Evolutionary conservation across 148 eudicot genomes (phyloP), one percentile per base, ranked within the genome.

Genomic region (Dianthus caryophyllus): DNA sequence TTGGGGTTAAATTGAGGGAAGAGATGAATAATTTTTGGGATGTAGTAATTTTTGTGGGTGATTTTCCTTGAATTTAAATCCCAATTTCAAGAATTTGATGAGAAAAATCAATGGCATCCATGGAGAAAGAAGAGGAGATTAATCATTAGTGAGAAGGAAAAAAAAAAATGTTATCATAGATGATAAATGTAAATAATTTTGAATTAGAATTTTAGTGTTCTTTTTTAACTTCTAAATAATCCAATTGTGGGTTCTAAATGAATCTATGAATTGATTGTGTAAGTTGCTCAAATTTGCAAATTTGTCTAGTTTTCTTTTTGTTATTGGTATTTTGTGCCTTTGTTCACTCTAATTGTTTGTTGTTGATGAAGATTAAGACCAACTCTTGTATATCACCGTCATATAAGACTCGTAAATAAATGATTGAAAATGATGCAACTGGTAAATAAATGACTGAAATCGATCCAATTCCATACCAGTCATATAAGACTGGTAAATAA

Each of bases 91-190:
- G 72, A 68, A 39, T 10, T 57, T 31, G 63, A 31, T 56, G 67
- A n/a, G 55, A 17, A 2, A 47, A 16, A 30, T 30, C 39, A 58
- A 48, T 70, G 66, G 80, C 66, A 65, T 85, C 83, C 83, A 72
- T 72, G 76, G 75, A 75, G 70, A 33, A 33, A 33, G 73, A 81
- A 73, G 77, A 77, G 67, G 71, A 68, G 38, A 31, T 51, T 53
- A n/a, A 36, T 63, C 20, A 62, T 20, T 33, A 57, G 76, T 71
- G 30, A 59, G 46, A 18, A 54, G 25, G 39, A 33, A 43, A 58
- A 18, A 54, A 36, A 49, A 33, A 43, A 58, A 48, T 31, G 54
- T 60, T 60, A 20, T 60, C 39, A 24, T 20, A 56, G 25, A 2
- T 7, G 10, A 51, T 68, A 59, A 58, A 22, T 58, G 33, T 24